These are phyloP conservation scores for Leptographium galeiforme DNA, from an alignment of 2,329 filamentous ascomycete species.

Conservation along the genomic window DNA sequence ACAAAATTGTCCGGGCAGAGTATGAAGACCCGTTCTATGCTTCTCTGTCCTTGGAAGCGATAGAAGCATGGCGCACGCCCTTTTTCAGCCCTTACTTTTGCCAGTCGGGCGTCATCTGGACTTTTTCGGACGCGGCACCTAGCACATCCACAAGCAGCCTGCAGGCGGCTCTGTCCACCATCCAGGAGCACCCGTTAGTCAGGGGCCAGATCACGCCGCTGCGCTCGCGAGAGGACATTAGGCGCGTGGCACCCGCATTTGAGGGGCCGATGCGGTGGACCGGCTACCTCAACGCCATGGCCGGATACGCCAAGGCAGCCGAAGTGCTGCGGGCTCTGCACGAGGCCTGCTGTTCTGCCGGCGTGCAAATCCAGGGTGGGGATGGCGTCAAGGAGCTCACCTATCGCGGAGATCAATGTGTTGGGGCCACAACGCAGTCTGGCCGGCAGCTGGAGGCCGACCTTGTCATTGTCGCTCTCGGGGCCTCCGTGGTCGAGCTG, in stretches of 20 bases:
- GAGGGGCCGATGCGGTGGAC: conserved; percentile 35
- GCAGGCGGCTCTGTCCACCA: conserved; percentile 25
- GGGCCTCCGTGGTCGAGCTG: conserved; percentile 18
- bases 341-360: conserved; percentile 20
- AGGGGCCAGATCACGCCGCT: neutral
- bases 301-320: conserved; percentile 41
- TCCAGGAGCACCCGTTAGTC: conserved; percentile 25
- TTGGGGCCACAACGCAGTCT: conserved; percentile 15
- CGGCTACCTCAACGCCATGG: conserved; percentile 44
- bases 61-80: conserved; percentile 35
- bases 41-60: conserved; percentile 38
- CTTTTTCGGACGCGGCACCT: conserved; percentile 31
- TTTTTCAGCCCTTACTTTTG: conserved; percentile 39
- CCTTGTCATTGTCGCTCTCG: conserved; percentile 31
- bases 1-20: conserved; percentile 47
- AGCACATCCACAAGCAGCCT: conserved; percentile 33
- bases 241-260: conserved; percentile 32
- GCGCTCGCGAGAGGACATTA: conserved; percentile 27
- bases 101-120: conserved; percentile 32
- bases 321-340: conserved; percentile 36
- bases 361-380: conserved; percentile 23
- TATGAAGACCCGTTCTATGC: conserved; percentile 45
- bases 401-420: conserved; percentile 16
- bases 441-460: conserved; percentile 18
- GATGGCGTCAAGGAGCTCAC: conserved; percentile 18